Evolutionary conservation across 352 stramenopile genomes (phyloP).

Genomic region (Phytophthora pinifolia): DNA sequence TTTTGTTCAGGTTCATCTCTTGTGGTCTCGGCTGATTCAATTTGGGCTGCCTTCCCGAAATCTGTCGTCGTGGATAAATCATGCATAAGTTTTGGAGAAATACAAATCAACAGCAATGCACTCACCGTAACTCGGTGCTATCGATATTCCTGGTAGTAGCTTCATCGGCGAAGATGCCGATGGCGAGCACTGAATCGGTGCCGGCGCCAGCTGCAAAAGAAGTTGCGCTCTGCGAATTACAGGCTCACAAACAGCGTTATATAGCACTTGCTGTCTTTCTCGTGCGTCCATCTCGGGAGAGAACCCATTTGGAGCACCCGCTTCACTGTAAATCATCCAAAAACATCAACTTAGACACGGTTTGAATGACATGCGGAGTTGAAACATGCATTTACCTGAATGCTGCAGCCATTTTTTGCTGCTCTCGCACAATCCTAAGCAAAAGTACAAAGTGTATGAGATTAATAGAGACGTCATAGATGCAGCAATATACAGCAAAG

Average conservation of each 20-base stretch:
- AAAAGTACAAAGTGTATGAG: constrained; percentile 1
- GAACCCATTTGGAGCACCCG: constrained; percentile 27
- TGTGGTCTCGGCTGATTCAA: constrained; percentile 1
- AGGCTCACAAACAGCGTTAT: constrained; percentile 79
- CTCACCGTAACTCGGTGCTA: constrained; percentile 52
- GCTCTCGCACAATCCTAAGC: constrained; percentile 83
- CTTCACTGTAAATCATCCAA: constrained; percentile 33
- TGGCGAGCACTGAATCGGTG: constrained; percentile 34
- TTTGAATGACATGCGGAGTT: not conserved
- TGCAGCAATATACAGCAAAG: not conserved
- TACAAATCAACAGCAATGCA: not conserved
- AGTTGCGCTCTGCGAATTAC: constrained; percentile 72
- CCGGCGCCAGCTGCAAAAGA: constrained; percentile 58
- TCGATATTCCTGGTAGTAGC: constrained; percentile 72
- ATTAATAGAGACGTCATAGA: constrained; percentile 1
- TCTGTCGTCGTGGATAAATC: constrained; percentile 25
- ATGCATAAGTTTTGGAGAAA: constrained; percentile 4
- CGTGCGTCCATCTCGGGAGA: constrained; percentile 52
- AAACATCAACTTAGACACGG: constrained; percentile 5
- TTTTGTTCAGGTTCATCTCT: constrained; percentile 28
- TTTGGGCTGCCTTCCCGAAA: constrained; percentile 28
- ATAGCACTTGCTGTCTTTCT: constrained; percentile 69
- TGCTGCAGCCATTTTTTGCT: constrained; percentile 78
- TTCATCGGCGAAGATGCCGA: constrained; percentile 52
- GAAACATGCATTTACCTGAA: constrained; percentile 39